Evolutionary conservation across 495 filamentous ascomycete species (phyloP), one percentile per base, ranked within the genome.

Genomic region (Hamigera avellanea): DNA sequence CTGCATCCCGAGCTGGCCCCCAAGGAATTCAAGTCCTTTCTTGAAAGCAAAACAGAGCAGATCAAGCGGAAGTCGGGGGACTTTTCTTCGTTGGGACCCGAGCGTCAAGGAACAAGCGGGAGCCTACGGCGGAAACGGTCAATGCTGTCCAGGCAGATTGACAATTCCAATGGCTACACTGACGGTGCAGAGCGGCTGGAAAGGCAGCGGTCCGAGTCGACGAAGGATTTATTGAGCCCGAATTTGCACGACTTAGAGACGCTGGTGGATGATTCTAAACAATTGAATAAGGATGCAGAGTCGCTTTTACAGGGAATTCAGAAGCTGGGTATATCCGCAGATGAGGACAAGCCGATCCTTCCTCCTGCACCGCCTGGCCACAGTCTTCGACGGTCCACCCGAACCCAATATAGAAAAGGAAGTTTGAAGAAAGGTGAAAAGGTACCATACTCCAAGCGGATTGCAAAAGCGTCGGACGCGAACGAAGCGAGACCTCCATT

Each of bases 1-100:
- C 66, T 96, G 13, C 91, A 99, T 49, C 91, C 91, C 9, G 91
- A 96, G 60, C 64, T 99, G 19, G 91, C 93, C 18, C 93, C 91
- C 4, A 86, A 80, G 55, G 93, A 95, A 50, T 99, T 96, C 66
- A 94, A 91, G 59, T 83, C 83, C 1, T 99, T 96, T 49, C 70
- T 99, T 1, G 89, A 96, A 50, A 91, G 87, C 31, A 80, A 85
- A 50, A 81, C 94, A 16, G 79, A 93, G 36, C 76, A 83, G 9
- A 93, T 96, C 46, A 81, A 86, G 59, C 67, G 88, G 44, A 75
- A 80, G 52, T 93, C 86, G 6, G 78, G 80, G 6, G 86, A 89
- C 31, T 58, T 61, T 56, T 69, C 81, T 6, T 50, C 63, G 41
- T 62, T 93, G 39, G 72, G 78, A 2, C 46, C 80, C 2, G 72